A percentile compares a stretch with the other conserved stretches of the same genome.
These are phyloP conservation scores for Vanrija sp. DNA, from an alignment of 1,284 basidiomycete species.

Conservation along the genomic window DNA sequence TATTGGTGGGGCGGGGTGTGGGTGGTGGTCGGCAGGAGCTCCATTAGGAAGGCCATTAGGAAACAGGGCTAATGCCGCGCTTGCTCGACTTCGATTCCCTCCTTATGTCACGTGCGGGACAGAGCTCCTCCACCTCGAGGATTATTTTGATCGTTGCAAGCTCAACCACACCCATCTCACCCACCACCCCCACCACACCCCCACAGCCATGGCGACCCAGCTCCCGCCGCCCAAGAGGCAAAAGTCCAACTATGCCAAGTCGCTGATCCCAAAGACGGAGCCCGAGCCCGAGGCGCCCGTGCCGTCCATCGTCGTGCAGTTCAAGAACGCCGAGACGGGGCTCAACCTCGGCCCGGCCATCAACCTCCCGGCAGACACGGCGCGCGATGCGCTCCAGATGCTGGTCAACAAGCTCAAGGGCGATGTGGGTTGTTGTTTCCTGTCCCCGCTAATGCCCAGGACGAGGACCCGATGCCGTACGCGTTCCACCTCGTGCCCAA, in stretches of 20 bases:
- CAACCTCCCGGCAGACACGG: slow-evolving; percentile 78
- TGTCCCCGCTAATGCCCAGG: slow-evolving; percentile 48
- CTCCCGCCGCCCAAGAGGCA: slow-evolving; percentile 80
- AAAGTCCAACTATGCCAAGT: slow-evolving; percentile 68
- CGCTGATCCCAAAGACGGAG: slow-evolving; percentile 49
- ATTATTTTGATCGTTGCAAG: background rate
- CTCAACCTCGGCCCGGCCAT: slow-evolving; percentile 75
- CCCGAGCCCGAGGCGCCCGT: slow-evolving; percentile 53
- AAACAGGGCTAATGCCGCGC: too few species aligned
- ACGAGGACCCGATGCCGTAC: slow-evolving; percentile 84
- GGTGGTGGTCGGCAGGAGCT: too few species aligned
- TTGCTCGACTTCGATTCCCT: too few species aligned
- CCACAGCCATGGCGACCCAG: slow-evolving; percentile 64
- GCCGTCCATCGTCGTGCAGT: slow-evolving; percentile 78
- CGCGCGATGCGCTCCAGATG: slow-evolving; percentile 75
- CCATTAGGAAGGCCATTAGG: too few species aligned
- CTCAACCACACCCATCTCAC: background rate
- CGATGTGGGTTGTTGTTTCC: slow-evolving; percentile 55
- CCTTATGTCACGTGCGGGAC: background rate
- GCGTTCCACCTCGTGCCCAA: slow-evolving; percentile 70
- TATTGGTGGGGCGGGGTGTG: background rate
- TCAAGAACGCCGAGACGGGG: slow-evolving; percentile 81
- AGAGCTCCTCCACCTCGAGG: background rate
- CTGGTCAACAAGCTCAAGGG: slow-evolving; percentile 78
- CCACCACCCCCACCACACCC: background rate